Evolutionary conservation across 768 basidiomycete genomes (phyloP).

Genomic region (Phaeolepiota aurea): DNA sequence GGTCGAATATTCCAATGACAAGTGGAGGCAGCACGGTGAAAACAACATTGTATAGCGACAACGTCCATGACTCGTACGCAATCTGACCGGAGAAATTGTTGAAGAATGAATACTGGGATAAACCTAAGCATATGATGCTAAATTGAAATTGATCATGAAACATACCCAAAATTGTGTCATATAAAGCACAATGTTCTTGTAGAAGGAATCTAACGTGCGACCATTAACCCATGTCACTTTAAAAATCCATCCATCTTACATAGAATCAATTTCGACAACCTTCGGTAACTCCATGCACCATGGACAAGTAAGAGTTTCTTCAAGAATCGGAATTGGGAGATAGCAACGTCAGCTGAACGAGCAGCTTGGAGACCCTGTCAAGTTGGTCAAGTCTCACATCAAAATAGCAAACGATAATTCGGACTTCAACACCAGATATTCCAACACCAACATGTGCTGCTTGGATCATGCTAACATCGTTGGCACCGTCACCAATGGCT

Average conservation of each 20-base stretch:
- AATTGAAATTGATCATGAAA: slow-evolving; percentile 3
- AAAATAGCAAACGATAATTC: slow-evolving; percentile 5
- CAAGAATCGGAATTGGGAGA: slow-evolving; percentile 93
- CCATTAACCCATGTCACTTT: slow-evolving; percentile 3
- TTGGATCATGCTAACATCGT: slow-evolving; percentile 99
- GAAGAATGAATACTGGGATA: slow-evolving; percentile 88
- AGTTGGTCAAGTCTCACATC: not conserved
- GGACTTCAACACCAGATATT: slow-evolving; percentile 93
- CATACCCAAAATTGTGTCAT: slow-evolving; percentile 98
- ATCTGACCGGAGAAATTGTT: slow-evolving; percentile 99
- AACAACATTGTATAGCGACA: slow-evolving; percentile 93
- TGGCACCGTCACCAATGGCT: slow-evolving; percentile 96
- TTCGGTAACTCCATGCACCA: slow-evolving; percentile 97
- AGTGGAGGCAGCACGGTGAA: slow-evolving; percentile 95
- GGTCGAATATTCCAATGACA: slow-evolving; percentile 97
- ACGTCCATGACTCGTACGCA: slow-evolving; percentile 97
- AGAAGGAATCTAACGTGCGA: slow-evolving; percentile 76
- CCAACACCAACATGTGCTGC: slow-evolving; percentile 97
- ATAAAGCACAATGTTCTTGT: slow-evolving; percentile 97
- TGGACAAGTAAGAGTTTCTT: slow-evolving; percentile 95
- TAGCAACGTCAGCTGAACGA: slow-evolving; percentile 93
- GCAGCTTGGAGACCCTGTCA: slow-evolving; percentile 92
- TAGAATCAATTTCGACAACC: slow-evolving; percentile 90
- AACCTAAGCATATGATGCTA: not conserved
- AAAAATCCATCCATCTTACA: slow-evolving; percentile 56